These are phyloP conservation scores for Tulasnella sp. DNA, from an alignment of 768 basidiomycete genomes.

Conservation along the genomic window DNA sequence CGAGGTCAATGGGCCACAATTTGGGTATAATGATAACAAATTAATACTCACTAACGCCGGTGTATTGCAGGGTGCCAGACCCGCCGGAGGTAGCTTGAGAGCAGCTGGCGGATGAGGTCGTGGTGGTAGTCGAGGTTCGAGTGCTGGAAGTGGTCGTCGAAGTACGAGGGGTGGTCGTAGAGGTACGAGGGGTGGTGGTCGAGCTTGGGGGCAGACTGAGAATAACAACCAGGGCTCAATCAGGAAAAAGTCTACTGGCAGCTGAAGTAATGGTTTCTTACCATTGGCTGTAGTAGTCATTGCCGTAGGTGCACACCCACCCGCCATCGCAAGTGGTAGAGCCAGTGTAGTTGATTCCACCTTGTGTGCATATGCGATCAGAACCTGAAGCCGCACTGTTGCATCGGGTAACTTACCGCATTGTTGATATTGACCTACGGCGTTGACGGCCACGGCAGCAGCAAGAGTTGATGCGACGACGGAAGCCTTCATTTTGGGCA, in stretches of 20 bases:
- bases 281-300: background rate
- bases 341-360: background rate
- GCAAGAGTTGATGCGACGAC: background rate
- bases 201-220: background rate
- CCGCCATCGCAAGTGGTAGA: background rate
- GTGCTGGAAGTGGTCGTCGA: no score
- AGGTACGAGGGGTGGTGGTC: no score
- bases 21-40: background rate
- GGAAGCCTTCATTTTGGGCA: background rate
- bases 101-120: background rate
- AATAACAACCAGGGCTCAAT: no score
- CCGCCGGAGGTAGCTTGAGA: background rate
- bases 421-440: background rate
- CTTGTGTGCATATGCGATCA: no score
- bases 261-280: no score
- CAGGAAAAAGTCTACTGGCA: no score
- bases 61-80: background rate
- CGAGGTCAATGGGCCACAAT: constrained; percentile 32
- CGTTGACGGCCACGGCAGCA: background rate
- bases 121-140: background rate
- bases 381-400: no score
- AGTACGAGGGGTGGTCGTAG: no score
- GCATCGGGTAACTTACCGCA: background rate
- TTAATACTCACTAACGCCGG: background rate
- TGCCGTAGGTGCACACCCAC: background rate